Evolutionary conservation across 495 filamentous ascomycete species (phyloP), one percentile per base, ranked within the genome.

Genomic region (Hypoxylon fuscum): DNA sequence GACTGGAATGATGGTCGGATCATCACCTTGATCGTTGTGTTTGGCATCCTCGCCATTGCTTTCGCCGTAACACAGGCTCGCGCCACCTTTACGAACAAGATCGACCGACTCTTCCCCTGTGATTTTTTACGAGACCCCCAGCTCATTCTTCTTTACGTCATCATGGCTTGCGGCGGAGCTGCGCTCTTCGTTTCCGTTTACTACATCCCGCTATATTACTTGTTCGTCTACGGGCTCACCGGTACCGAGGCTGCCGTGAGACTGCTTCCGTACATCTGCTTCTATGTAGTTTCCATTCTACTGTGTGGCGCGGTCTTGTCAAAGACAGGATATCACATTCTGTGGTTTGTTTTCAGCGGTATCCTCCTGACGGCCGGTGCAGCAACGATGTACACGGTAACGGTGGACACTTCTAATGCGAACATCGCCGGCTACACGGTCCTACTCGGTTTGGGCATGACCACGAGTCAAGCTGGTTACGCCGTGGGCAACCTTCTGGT

Each of bases 271-370:
- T 83, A 81, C 58, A 77, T 86, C 27, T 32, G 73, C 23, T 49
- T 77, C 5, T 59, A 79, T 20, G 77, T 85, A 8, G 52, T 72
- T 43, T 52, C 65, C 18, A 69, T 66, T 17, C 61, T 79, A 15
- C 40, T 66, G 5, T 55, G 81, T 54, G 84, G 85, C 23, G 72
- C 59, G 1, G 31, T 81, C 10, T 76, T 87, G 70, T 64, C 71
- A 0, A 77, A 73, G 27, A 55, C 64, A 2, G 78, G 79, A 0
- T 80, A 79, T 47, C 86, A 87, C 63, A 78, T 80, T 71, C 82
- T 81, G 0, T 86, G 83, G 82, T 88, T 81, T 59, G 51, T 81
- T 2, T 47, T 72, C 3, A 81, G 78, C 2, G 79, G 78, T 4
- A 55, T 73, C 14, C 53, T 85, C 7, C 61, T 69, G n/a, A 23